phyloP scores from a whole-genome alignment of 2,329 filamentous ascomycete species.

The Aspergillus ibericus region DNA sequence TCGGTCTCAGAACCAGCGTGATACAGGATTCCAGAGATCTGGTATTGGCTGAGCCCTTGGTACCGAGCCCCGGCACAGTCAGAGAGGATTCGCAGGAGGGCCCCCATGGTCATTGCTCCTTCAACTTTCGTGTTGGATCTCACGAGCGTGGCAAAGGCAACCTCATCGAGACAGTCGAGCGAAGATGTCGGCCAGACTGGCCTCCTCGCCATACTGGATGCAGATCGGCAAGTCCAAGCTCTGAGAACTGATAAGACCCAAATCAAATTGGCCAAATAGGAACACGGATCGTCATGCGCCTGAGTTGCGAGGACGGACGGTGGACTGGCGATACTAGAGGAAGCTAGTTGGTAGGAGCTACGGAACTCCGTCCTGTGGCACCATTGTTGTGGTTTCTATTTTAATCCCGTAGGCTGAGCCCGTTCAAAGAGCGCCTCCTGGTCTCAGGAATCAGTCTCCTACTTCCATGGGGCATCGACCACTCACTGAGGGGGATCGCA shows the following conservation, averaged over 20 bases:
- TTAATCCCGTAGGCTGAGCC: not conserved
- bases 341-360: not conserved
- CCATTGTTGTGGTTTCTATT: constrained; percentile 3
- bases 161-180: not conserved
- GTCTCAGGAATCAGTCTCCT: not conserved
- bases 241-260: constrained; percentile 7
- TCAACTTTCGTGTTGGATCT: not conserved
- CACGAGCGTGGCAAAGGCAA: not conserved
- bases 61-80: not conserved
- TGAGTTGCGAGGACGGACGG: not conserved
- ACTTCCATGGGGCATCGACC: not conserved
- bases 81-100: not conserved
- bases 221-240: constrained; percentile 8
- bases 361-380: not conserved
- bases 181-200: not conserved
- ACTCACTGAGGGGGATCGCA: not conserved
- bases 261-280: not conserved
- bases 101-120: not conserved
- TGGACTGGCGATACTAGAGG: not conserved
- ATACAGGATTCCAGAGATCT: constrained; percentile 5
- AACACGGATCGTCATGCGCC: constrained; percentile 6
- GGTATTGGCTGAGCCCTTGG: not conserved
- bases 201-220: not conserved
- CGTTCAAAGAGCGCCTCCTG: not conserved
- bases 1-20: constrained; percentile 18